Evolutionary conservation across 768 basidiomycete genomes (phyloP).

Genomic region (Suillus weaverae): DNA sequence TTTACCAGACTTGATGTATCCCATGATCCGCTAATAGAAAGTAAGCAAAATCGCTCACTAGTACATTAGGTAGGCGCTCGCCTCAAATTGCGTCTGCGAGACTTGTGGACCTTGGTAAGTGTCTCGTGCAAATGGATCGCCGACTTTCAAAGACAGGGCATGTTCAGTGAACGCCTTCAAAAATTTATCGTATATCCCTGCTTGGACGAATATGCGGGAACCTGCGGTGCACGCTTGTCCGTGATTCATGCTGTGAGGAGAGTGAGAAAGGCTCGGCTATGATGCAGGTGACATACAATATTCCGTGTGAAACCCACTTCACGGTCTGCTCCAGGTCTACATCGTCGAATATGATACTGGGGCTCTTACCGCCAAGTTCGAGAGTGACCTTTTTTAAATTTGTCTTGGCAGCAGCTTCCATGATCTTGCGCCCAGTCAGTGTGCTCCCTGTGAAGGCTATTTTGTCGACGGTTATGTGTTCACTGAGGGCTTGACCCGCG

Average conservation of each 20-base stretch:
- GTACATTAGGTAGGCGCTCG: constrained; percentile 5
- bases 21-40: constrained; percentile 50
- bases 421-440: constrained; percentile 59
- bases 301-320: constrained; percentile 56
- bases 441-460: constrained; percentile 77
- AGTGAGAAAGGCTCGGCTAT: not conserved
- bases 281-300: constrained; percentile 45
- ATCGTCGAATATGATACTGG: constrained; percentile 61
- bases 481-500: constrained; percentile 57
- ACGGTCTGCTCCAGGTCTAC: constrained; percentile 60
- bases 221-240: constrained; percentile 55
- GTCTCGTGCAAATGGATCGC: constrained; percentile 44
- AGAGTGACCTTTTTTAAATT: constrained; percentile 73
- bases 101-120: constrained; percentile 50
- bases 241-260: constrained; percentile 30
- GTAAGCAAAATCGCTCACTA: not conserved
- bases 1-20: constrained; percentile 61
- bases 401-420: constrained; percentile 59
- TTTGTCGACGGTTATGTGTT: constrained; percentile 61
- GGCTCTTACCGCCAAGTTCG: constrained; percentile 74
- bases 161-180: constrained; percentile 42
- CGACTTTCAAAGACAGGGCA: constrained; percentile 34
- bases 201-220: constrained; percentile 59
- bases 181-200: constrained; percentile 58
- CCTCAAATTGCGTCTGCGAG: constrained; percentile 48